Conservation (phyloP, 805 yeast species). For the Maudiozyma bulderi region DNA sequence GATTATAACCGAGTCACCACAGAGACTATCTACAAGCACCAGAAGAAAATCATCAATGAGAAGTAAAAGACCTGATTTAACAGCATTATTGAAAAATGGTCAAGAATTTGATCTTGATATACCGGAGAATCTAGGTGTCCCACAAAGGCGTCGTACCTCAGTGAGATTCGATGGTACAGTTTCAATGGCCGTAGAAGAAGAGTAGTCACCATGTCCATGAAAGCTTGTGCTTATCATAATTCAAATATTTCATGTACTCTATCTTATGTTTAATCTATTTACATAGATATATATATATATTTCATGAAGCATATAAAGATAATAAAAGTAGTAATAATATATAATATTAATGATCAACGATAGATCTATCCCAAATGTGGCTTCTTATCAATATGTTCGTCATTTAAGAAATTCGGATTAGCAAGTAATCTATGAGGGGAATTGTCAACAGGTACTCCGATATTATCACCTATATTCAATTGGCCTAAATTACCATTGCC, state of each 20-base stretch:
- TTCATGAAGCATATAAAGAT: too few relatives aligned
- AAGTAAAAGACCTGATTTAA: conserved; percentile 32
- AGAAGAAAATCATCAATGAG: conserved; percentile 29
- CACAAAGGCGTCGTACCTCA: conserved; percentile 45
- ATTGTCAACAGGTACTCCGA: not conserved
- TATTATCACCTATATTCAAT: not conserved
- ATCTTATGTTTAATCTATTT: too few relatives aligned
- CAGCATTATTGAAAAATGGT: conserved; percentile 38
- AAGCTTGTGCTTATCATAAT: too few relatives aligned
- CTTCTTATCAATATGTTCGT: conserved; percentile 1
- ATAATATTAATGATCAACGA: too few relatives aligned
- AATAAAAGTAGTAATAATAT: too few relatives aligned
- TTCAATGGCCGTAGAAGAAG: conserved; percentile 37
- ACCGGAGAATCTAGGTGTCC: conserved; percentile 28
- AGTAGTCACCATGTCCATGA: not conserved
- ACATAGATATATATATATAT: too few relatives aligned
- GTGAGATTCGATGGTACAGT: conserved; percentile 60
- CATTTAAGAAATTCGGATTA: not conserved
- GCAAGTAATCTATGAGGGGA: not conserved
- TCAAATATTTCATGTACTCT: too few relatives aligned
- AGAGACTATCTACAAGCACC: not conserved
- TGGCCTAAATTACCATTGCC: not conserved
- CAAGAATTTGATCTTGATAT: conserved; percentile 40
- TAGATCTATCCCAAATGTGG: not conserved
- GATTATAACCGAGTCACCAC: not conserved